These are phyloP conservation scores for Aeschynomene evenia DNA, from an alignment of 306 rosid species.

Conservation along the genomic window DNA sequence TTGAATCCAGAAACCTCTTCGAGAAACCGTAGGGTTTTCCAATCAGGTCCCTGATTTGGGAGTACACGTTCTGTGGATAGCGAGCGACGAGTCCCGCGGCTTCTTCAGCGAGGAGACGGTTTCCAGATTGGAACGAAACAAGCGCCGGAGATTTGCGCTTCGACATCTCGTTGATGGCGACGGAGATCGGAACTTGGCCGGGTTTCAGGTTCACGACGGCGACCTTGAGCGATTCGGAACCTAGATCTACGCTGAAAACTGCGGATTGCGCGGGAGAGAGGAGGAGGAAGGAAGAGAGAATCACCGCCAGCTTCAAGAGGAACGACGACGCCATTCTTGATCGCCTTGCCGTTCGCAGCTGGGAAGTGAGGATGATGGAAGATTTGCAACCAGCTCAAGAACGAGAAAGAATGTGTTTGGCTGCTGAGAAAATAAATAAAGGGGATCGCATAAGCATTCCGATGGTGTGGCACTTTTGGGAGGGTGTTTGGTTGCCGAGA, in stretches of 20 bases:
- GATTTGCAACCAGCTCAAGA: background rate
- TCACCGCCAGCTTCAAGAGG: constrained; percentile 45
- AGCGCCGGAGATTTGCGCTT: constrained; percentile 86
- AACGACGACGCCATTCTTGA: constrained; percentile 61
- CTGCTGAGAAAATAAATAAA: background rate
- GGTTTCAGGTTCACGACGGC: constrained; percentile 95
- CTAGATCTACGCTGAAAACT: constrained; percentile 94
- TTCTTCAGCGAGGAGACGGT: constrained; percentile 85
- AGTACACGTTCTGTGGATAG: constrained; percentile 81
- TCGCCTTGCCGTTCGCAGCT: constrained; percentile 13
- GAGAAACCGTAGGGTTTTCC: constrained; percentile 63
- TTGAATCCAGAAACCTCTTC: constrained; percentile 53
- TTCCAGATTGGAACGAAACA: constrained; percentile 76
- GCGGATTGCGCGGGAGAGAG: constrained; percentile 76
- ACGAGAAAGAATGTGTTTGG: background rate
- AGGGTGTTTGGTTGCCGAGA: constrained; percentile 42
- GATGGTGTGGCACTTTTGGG: background rate
- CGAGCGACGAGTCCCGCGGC: constrained; percentile 89
- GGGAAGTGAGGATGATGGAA: background rate
- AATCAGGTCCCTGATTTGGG: constrained; percentile 74
- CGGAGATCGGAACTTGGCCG: constrained; percentile 85
- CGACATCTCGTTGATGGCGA: constrained; percentile 96
- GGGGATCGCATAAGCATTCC: constrained; percentile 65
- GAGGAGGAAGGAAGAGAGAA: constrained; percentile 41
- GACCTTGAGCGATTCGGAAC: constrained; percentile 85